phyloP scores from a whole-genome alignment of 2,329 filamentous ascomycete species.

The Botryotinia convoluta region DNA sequence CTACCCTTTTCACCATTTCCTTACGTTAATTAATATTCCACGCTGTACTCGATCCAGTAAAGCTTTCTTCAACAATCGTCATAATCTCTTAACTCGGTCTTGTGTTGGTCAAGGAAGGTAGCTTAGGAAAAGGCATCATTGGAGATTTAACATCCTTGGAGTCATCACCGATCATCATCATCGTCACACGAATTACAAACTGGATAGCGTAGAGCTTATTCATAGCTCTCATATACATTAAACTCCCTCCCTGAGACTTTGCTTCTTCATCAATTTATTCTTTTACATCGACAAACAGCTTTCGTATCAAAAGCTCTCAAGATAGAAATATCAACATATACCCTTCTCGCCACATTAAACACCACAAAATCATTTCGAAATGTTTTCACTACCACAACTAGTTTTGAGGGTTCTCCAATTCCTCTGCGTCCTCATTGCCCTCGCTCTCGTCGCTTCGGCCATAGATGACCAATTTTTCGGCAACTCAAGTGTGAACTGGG shows the following conservation, averaged over 20 bases:
- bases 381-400: constrained; percentile 30
- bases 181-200: background rate
- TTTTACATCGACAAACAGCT: background rate
- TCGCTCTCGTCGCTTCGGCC: constrained; percentile 37
- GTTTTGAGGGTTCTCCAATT: constrained; percentile 33
- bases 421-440: constrained; percentile 35
- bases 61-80: background rate
- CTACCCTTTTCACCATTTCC: background rate
- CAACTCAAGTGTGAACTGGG: constrained; percentile 54
- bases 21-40: background rate
- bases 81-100: background rate
- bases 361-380: constrained; percentile 18
- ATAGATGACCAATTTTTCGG: constrained; percentile 55
- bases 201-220: constrained; percentile 9
- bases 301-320: background rate
- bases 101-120: background rate
- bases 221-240: background rate
- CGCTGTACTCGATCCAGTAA: background rate
- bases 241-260: background rate
- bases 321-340: no score
- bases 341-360: background rate
- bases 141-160: background rate
- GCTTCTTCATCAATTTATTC: background rate
- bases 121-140: background rate
- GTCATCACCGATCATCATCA: constrained; percentile 8